Conservation (phyloP, 768 basidiomycete genomes). For the Termitomyces sp. region DNA sequence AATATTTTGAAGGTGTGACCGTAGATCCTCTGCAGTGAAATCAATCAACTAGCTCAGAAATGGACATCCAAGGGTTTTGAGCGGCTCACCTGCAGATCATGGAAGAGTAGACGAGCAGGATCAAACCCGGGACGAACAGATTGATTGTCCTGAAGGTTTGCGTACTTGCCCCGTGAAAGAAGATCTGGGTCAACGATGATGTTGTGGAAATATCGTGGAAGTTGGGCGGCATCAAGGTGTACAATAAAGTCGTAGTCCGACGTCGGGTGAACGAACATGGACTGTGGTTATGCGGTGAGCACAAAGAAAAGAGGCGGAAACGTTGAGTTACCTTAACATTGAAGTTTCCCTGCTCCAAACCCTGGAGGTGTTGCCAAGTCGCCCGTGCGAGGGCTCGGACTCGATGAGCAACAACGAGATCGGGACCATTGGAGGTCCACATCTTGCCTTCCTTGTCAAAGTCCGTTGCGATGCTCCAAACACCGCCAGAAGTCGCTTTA, state of each 20-base stretch:
- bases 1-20: conserved; percentile 78
- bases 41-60: conserved; percentile 12
- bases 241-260: conserved; percentile 85
- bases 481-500: conserved; percentile 28
- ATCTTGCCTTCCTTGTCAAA: conserved; percentile 65
- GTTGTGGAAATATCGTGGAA: conserved; percentile 76
- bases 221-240: conserved; percentile 54
- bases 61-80: background rate
- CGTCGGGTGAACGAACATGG: conserved; percentile 80
- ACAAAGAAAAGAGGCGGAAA: background rate
- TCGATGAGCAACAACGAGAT: conserved; percentile 67
- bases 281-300: conserved; percentile 31
- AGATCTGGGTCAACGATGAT: conserved; percentile 43
- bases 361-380: conserved; percentile 54
- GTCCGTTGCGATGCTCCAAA: conserved; percentile 79
- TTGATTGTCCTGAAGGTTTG: conserved; percentile 33
- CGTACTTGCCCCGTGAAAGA: conserved; percentile 41
- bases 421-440: conserved; percentile 71
- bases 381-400: conserved; percentile 71
- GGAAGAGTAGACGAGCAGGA: conserved; percentile 47
- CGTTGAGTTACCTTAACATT: conserved; percentile 50
- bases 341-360: conserved; percentile 40
- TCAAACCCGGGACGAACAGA: conserved; percentile 40
- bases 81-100: conserved; percentile 60
- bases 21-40: conserved; percentile 50